Base-by-base conservation (phyloP, 139 green algal species). In the Coelastrella sp. region DNA sequence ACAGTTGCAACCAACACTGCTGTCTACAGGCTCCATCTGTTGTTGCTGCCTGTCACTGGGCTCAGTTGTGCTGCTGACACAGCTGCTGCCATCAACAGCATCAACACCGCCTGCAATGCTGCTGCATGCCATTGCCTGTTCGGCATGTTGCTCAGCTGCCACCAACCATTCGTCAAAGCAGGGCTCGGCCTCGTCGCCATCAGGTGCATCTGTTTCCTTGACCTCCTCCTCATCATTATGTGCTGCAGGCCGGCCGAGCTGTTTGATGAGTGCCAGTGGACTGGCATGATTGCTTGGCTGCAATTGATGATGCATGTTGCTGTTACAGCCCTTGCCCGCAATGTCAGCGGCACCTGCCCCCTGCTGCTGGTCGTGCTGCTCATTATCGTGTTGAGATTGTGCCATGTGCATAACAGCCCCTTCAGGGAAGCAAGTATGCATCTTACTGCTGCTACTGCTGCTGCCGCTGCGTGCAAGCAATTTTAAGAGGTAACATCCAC, bases 391-490 rank as follows among this genome's bases (percentile, higher is more conserved):
- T 49, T 49, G 35, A 49, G 35, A 49, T 49, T 3, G 35, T 49
- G 35, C 35, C 35, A 49, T 49, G 35, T 49, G 35, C 35, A 49
- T 3, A 49, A 49, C 35, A 49, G 35, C 35, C 35, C 35, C 35
- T 49, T 49, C 35, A 49, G 35, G 35, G 35, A 49, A 3, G 35
- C 35, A 49, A 72, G 63, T 72, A 72, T 72, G 12, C 12, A 8
- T 60, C 14, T 49, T 60, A 49, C 25, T 63, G 12, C 27, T 82
- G 76, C 76, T 82, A 35, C 76, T 82, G 76, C 19, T 63, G 35
- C 27, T 82, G 17, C 76, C 56, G 76, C 76, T 82, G 76, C 76
- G 15, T 63, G 76, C 76, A n/a, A 82, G 27, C 25, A 82, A 24
- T 4, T 49, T 49, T 35, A 61, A 19, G 24, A 82, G 60, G 76